phyloP scores from a whole-genome alignment of 2,329 filamentous ascomycete genomes.

The Paecilomyces variotii region DNA sequence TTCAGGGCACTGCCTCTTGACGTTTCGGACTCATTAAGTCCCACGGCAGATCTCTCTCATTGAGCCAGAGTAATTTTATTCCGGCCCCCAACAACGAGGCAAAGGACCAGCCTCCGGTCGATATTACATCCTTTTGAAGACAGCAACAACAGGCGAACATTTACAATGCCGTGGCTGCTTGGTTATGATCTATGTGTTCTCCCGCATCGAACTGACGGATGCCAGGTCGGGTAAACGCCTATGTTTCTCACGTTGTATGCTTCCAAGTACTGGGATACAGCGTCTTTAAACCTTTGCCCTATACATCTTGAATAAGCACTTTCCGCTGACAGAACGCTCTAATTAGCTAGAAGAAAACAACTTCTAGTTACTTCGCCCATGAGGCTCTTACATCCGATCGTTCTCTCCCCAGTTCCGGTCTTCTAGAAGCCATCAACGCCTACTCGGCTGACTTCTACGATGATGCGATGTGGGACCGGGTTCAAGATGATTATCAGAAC shows the following conservation, averaged over 20 bases:
- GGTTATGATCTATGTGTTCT: slow-evolving; percentile 1
- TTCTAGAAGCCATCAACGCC: slow-evolving; percentile 49
- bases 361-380: slow-evolving; percentile 48
- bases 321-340: slow-evolving; percentile 46
- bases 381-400: slow-evolving; percentile 32
- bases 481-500: slow-evolving; percentile 39
- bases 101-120: slow-evolving; percentile 5
- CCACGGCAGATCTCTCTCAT: slow-evolving; percentile 11
- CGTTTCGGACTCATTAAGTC: slow-evolving; percentile 7
- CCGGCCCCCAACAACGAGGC: slow-evolving; percentile 6
- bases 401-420: slow-evolving; percentile 47
- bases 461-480: slow-evolving; percentile 22
- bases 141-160: slow-evolving; percentile 37
- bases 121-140: slow-evolving; percentile 5
- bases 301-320: slow-evolving; percentile 50
- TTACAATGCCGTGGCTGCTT: slow-evolving; percentile 54
- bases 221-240: slow-evolving; percentile 36
- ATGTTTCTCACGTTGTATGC: slow-evolving; percentile 23
- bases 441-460: slow-evolving; percentile 51
- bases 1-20: too few species aligned
- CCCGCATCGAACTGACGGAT: slow-evolving; percentile 18
- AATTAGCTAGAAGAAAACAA: slow-evolving; percentile 46
- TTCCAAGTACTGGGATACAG: slow-evolving; percentile 24
- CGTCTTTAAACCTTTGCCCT: slow-evolving; percentile 28
- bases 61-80: slow-evolving; percentile 12